Percentiles rank a stretch among this genome's conserved stretches.
Evolutionary conservation across 2,329 filamentous ascomycete genomes (phyloP).

Genomic region (Alternaria conjuncta): DNA sequence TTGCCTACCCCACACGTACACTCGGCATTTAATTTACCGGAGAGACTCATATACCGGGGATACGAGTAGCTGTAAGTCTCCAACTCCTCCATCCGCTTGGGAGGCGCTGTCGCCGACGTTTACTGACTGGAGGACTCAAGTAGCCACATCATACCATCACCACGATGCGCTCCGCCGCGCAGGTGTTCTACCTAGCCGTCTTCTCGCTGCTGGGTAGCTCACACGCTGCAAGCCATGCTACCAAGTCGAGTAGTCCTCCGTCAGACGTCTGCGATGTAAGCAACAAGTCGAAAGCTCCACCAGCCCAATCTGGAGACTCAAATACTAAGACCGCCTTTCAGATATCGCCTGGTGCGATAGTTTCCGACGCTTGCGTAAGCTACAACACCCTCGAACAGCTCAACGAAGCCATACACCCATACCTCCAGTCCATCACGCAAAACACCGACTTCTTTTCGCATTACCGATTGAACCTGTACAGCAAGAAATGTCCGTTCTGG

Average conservation of each 20-base stretch:
- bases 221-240: slow-evolving; percentile 49
- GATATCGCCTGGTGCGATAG: slow-evolving; percentile 87
- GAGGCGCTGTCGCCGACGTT: slow-evolving; percentile 38
- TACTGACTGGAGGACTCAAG: slow-evolving; percentile 40
- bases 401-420: slow-evolving; percentile 77
- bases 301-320: slow-evolving; percentile 29
- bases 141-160: slow-evolving; percentile 15
- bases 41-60: slow-evolving; percentile 29
- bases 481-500: slow-evolving; percentile 97
- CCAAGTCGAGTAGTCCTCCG: slow-evolving; percentile 46
- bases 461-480: slow-evolving; percentile 92
- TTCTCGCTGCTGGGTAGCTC: slow-evolving; percentile 63
- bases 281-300: slow-evolving; percentile 33
- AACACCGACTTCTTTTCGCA: slow-evolving; percentile 98
- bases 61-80: slow-evolving; percentile 24
- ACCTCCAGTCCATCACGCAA: slow-evolving; percentile 79
- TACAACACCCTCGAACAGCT: slow-evolving; percentile 88
- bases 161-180: slow-evolving; percentile 61
- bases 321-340: slow-evolving; percentile 55
- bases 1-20: slow-evolving; percentile 36
- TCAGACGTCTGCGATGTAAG: slow-evolving; percentile 64
- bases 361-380: slow-evolving; percentile 92
- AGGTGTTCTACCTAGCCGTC: slow-evolving; percentile 67
- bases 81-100: slow-evolving; percentile 15
- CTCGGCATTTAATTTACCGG: slow-evolving; percentile 25